Conservation (phyloP, 768 basidiomycete species). For the Pleurotus pulmonarius region DNA sequence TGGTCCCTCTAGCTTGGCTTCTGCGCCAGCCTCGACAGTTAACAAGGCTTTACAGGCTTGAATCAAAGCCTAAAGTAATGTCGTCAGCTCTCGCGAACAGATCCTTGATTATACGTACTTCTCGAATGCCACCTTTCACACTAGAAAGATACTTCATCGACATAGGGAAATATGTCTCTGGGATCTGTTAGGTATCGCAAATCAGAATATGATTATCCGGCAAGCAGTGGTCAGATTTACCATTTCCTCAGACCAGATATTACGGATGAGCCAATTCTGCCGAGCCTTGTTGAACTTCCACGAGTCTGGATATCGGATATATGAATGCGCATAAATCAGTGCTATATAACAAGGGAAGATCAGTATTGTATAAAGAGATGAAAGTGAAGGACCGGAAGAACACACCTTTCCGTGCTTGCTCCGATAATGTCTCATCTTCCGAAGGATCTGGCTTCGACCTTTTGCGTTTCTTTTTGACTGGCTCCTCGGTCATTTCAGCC, state of each 20-base stretch:
- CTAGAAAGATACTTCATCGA: conserved; percentile 40
- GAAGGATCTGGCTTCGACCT: conserved; percentile 37
- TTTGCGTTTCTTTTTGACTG: conserved; percentile 28
- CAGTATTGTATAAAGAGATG: not conserved
- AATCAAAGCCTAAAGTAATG: not conserved
- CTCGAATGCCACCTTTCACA: conserved; percentile 43
- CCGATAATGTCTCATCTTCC: conserved; percentile 30
- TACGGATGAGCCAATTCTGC: conserved; percentile 72
- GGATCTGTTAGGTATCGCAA: conserved; percentile 34
- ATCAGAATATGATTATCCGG: conserved; percentile 1
- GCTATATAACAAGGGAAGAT: conserved; percentile 22
- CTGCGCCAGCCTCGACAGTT: not conserved
- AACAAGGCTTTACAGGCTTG: not conserved
- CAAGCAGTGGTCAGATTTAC: conserved; percentile 25
- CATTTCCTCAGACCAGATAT: conserved; percentile 50
- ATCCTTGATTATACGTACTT: conserved; percentile 24
- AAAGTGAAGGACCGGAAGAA: not conserved
- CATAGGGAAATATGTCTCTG: conserved; percentile 45
- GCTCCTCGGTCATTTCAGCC: not conserved
- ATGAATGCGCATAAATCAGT: conserved; percentile 51
- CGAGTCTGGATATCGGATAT: conserved; percentile 38
- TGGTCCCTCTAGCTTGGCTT: not conserved
- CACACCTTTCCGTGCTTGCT: conserved; percentile 40
- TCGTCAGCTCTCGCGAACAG: not conserved
- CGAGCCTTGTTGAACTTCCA: conserved; percentile 78